Conservation (phyloP, 2,329 filamentous ascomycete genomes). For the Hypoxylon sp. region DNA sequence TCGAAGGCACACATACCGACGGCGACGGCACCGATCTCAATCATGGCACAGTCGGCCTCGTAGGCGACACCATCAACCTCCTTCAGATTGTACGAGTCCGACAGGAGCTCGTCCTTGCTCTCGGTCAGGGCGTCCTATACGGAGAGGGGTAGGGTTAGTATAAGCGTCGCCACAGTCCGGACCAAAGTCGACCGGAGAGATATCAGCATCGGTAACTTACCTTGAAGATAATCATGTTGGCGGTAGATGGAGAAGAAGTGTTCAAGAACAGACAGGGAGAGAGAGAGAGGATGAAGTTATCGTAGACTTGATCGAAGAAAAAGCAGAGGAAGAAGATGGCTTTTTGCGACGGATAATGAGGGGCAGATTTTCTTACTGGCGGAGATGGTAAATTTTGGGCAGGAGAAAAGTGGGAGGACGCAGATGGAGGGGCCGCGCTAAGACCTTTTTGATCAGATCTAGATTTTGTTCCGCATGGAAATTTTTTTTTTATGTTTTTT, state of each 20-base stretch:
- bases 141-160: conserved; percentile 23
- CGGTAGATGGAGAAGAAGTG: conserved; percentile 40
- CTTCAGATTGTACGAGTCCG: conserved; percentile 89
- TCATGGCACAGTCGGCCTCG: conserved; percentile 92
- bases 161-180: neutral
- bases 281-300: conserved; percentile 24
- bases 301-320: conserved; percentile 26
- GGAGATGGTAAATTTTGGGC: conserved; percentile 43
- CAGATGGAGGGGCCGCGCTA: conserved; percentile 34
- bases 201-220: conserved; percentile 57
- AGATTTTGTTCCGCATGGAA: conserved; percentile 28
- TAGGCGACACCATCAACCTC: conserved; percentile 81
- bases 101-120: conserved; percentile 85
- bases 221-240: conserved; percentile 78
- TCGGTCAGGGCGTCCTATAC: conserved; percentile 83
- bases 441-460: conserved; percentile 33
- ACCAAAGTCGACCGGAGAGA: neutral
- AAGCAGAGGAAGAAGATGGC: conserved; percentile 41
- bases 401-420: conserved; percentile 38
- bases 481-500: conserved; percentile 13
- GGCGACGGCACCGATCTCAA: conserved; percentile 76
- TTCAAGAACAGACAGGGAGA: conserved; percentile 27
- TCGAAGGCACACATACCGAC: conserved; percentile 65
- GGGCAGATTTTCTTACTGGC: conserved; percentile 41
- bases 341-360: conserved; percentile 40